These are phyloP conservation scores for Panaeolus cyanescens DNA, from an alignment of 768 basidiomycete genomes.

Conservation along the genomic window DNA sequence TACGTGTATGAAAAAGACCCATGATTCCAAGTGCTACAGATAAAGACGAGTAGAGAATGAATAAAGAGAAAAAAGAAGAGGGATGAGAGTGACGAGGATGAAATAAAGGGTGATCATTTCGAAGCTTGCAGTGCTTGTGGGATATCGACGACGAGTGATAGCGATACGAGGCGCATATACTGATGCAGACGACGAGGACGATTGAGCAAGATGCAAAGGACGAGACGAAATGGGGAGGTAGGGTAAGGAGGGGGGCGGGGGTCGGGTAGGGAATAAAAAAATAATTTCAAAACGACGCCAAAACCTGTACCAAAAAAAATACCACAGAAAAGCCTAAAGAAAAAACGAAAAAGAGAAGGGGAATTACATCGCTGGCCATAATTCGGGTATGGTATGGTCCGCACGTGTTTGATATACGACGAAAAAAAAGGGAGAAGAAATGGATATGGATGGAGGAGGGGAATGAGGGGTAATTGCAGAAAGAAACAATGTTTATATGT, in stretches of 20 bases:
- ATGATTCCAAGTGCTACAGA: conserved; percentile 5
- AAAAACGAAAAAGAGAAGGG: background rate
- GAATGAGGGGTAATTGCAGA: background rate
- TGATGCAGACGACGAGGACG: too few relatives aligned
- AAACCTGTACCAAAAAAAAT: too few relatives aligned
- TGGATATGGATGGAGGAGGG: background rate
- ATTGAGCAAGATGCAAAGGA: background rate
- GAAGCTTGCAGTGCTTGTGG: too few relatives aligned
- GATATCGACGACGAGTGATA: too few relatives aligned
- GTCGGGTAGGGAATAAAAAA: background rate
- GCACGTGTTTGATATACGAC: background rate
- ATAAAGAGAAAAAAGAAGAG: background rate
- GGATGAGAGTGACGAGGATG: background rate
- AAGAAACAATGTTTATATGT: background rate
- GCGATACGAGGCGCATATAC: too few relatives aligned
- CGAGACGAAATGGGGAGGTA: background rate
- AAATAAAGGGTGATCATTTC: too few relatives aligned
- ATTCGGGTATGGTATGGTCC: background rate
- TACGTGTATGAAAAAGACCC: conserved; percentile 20
- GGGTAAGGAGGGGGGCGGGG: background rate
- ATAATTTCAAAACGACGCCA: background rate
- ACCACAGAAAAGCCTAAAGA: background rate
- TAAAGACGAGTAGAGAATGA: background rate
- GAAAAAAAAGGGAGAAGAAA: background rate
- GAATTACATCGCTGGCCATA: background rate